Base-by-base conservation (phyloP, 345 rosid species). In the Eucalyptus regnans region DNA sequence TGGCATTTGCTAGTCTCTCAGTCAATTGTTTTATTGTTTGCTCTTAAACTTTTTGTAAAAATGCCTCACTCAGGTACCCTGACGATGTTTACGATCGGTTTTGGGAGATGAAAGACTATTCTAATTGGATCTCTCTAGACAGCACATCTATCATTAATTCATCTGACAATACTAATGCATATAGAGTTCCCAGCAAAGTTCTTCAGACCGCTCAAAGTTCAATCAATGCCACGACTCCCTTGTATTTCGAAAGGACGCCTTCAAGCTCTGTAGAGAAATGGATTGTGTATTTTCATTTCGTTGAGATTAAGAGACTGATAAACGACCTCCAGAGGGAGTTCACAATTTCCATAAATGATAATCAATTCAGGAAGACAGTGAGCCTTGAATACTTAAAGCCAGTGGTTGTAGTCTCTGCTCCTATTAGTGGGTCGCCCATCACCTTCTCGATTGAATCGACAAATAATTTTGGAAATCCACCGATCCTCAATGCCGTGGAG, bases 231-330 rank as follows among this genome's bases (percentile, higher is more conserved):
- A 2, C 8, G 9, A 17, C 81, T 18, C 7, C 25, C 13, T 17
- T 71, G 25, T 0, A 0, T 4, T 1, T 71, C 5, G 0, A 0
- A 0, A 0, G 14, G 46, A 2, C 0, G 3, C 4, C 7, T 71
- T 71, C 25, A 3, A 71, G 12, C 25, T 4, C 0, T 10, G 0
- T 0, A 71, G 1, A 41, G 16, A 52, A 52, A 29, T 52, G 86
- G 89, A 43, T 41, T 41, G 29, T 88, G 17, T 79, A 52, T 18
- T 88, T 88, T 15, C 18, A 79, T 48, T 79, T 71, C 31, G 4
- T 50, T 3, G 97, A 90, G 92, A 86, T 16, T 51, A 87, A 88
- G 90, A 88, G 3, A 90, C 87, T 62, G 18, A 15, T 1, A 68
- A 76, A 79, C 90, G 91, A 6, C 4, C 11, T 33, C 46, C 92